phyloP scores from a whole-genome alignment of 805 yeast genomes.

The Nakazawaea wyomingensis region DNA sequence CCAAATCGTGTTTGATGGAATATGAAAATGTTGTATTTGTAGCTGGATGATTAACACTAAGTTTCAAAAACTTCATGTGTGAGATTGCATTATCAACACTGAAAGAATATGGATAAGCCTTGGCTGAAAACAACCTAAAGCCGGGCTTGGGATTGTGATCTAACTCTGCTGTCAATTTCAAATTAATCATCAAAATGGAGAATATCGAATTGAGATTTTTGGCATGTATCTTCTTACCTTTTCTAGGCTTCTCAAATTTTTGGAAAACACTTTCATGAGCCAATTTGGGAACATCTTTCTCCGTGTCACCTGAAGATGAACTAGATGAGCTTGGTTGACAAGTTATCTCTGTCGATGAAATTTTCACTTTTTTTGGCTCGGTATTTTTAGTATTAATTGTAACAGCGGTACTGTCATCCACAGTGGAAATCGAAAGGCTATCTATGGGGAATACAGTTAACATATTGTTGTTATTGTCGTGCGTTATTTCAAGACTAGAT shows the following conservation, averaged over 20 bases:
- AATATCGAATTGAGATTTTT: constrained; percentile 59
- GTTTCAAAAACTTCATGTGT: constrained; percentile 42
- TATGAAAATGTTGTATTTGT: constrained; percentile 54
- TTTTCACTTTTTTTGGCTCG: not conserved
- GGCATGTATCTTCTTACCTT: constrained; percentile 46
- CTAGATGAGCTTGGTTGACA: not conserved
- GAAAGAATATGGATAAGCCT: constrained; percentile 48
- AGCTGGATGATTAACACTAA: constrained; percentile 42
- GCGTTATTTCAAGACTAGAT: no score
- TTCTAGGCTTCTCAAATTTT: constrained; percentile 44
- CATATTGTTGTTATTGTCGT: no score
- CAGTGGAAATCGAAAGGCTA: not conserved
- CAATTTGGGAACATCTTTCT: constrained; percentile 15
- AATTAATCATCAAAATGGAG: constrained; percentile 39
- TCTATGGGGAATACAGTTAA: not conserved
- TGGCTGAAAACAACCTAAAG: constrained; percentile 21
- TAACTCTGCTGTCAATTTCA: constrained; percentile 18
- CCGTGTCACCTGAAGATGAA: not conserved
- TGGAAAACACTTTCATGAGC: constrained; percentile 39
- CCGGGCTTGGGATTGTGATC: constrained; percentile 9
- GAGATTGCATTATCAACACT: constrained; percentile 44
- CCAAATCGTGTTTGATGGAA: constrained; percentile 45
- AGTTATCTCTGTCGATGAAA: not conserved
- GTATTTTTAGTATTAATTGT: no score
- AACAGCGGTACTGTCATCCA: no score